A percentile compares a stretch with the other conserved stretches of the same genome.
Conservation (phyloP, 2,329 filamentous ascomycete species). For the Neophaeococcomyces mojaviensis region DNA sequence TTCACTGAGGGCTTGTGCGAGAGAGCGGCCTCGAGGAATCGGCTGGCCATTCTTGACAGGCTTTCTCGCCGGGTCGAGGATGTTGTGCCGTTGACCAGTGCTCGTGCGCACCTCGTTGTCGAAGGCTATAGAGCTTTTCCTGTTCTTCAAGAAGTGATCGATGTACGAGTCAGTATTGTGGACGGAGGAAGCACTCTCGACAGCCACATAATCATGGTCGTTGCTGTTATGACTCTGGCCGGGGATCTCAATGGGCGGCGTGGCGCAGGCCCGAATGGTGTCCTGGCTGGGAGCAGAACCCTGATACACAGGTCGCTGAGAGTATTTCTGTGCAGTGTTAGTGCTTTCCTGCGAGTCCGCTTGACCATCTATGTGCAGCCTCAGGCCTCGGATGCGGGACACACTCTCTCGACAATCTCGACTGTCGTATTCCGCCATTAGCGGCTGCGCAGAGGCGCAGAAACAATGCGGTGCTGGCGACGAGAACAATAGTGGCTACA, state of each 20-base stretch:
- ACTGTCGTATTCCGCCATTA: constrained; percentile 2
- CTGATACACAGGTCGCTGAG: constrained; percentile 9
- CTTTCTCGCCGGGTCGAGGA: constrained; percentile 34
- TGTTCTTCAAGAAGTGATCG: constrained; percentile 35
- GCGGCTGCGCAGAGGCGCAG: neutral
- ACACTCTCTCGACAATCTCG: neutral
- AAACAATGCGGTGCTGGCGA: too few relatives aligned
- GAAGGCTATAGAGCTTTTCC: constrained; percentile 37
- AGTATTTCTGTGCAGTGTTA: neutral
- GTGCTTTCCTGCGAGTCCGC: neutral
- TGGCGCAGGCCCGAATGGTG: constrained; percentile 27
- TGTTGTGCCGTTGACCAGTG: constrained; percentile 30
- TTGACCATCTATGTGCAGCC: constrained; percentile 2
- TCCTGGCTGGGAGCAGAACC: constrained; percentile 17
- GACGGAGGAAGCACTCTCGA: constrained; percentile 27
- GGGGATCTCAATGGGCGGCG: constrained; percentile 40
- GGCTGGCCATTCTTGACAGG: constrained; percentile 19
- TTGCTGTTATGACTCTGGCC: constrained; percentile 7
- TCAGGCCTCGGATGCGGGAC: neutral
- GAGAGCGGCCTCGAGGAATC: constrained; percentile 15
- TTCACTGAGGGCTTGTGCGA: constrained; percentile 15
- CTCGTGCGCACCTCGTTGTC: constrained; percentile 35
- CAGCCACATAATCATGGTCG: neutral
- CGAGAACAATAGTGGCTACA: too few relatives aligned
- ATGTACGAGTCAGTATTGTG: constrained; percentile 15